Evolutionary conservation across 108 stramenopile genomes (phyloP).

Genomic region (Cyclotella choctawhatcheeana): DNA sequence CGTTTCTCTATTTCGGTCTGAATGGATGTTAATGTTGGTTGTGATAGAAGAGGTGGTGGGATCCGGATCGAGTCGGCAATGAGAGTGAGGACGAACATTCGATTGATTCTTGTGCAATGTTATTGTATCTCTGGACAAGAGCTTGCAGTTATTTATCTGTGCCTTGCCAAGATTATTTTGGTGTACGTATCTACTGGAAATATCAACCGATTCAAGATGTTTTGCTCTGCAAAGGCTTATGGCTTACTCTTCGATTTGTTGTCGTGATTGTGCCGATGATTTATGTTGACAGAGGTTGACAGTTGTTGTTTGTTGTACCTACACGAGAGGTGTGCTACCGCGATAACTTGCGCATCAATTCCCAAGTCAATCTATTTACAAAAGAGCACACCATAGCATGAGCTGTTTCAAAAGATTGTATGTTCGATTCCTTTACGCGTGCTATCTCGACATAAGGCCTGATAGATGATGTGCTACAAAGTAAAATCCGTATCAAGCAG

Average conservation of each 20-base stretch:
- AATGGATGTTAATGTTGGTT: slow-evolving; percentile 64
- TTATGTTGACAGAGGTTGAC: not conserved
- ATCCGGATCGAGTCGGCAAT: slow-evolving; percentile 78
- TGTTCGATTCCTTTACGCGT: too few species aligned
- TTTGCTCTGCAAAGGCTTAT: too few species aligned
- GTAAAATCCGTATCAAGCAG: too few species aligned
- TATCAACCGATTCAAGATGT: not conserved
- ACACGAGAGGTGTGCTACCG: not conserved
- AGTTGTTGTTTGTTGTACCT: not conserved
- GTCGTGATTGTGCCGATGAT: too few species aligned
- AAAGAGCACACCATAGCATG: slow-evolving; percentile 2
- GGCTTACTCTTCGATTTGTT: too few species aligned
- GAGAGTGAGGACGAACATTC: slow-evolving; percentile 82
- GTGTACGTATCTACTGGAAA: too few species aligned
- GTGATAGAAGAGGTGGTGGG: slow-evolving; percentile 64
- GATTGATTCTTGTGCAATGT: not conserved
- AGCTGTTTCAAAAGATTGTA: too few species aligned
- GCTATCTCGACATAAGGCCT: too few species aligned
- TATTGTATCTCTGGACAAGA: not conserved
- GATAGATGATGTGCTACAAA: too few species aligned
- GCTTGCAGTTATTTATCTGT: not conserved
- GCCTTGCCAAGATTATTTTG: too few species aligned
- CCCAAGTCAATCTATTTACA: slow-evolving; percentile 8
- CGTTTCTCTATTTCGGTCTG: slow-evolving; percentile 79
- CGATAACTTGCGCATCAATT: slow-evolving; percentile 7